Percentiles rank a stretch among this genome's conserved stretches.
These are phyloP conservation scores for Rosa rugosa DNA, from an alignment of 306 rosid genomes.

Conservation along the genomic window DNA sequence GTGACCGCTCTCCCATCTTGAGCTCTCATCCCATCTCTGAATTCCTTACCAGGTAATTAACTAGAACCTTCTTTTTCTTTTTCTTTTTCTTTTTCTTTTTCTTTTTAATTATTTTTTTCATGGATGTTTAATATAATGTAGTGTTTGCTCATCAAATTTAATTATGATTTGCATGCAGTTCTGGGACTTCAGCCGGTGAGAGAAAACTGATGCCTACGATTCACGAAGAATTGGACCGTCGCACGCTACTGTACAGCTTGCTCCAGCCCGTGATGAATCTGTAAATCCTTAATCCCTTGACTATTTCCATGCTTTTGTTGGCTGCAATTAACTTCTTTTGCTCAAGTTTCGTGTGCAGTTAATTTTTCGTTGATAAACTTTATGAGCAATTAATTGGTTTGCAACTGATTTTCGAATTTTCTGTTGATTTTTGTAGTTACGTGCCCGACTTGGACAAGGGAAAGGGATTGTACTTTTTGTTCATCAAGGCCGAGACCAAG, in stretches of 20 bases:
- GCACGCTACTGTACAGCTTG: conserved; percentile 67
- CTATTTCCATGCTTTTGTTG: background rate
- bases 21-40: conserved; percentile 74
- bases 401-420: background rate
- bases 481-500: conserved; percentile 69
- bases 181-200: conserved; percentile 97
- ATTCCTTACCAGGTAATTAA: conserved; percentile 75
- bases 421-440: conserved; percentile 34
- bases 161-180: conserved; percentile 43
- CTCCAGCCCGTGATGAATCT: conserved; percentile 86
- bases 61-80: background rate
- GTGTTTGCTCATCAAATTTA: background rate
- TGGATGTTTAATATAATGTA: background rate
- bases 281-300: conserved; percentile 29
- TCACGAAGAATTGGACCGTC: conserved; percentile 76
- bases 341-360: background rate
- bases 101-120: too few relatives aligned
- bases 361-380: background rate
- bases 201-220: conserved; percentile 89
- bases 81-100: too few relatives aligned
- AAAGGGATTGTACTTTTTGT: conserved; percentile 75
- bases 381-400: background rate
- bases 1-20: conserved; percentile 77
- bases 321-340: background rate
- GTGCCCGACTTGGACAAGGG: conserved; percentile 86